Evolutionary conservation across 2,329 filamentous ascomycete genomes (phyloP).

Genomic region (Capronia americana): DNA sequence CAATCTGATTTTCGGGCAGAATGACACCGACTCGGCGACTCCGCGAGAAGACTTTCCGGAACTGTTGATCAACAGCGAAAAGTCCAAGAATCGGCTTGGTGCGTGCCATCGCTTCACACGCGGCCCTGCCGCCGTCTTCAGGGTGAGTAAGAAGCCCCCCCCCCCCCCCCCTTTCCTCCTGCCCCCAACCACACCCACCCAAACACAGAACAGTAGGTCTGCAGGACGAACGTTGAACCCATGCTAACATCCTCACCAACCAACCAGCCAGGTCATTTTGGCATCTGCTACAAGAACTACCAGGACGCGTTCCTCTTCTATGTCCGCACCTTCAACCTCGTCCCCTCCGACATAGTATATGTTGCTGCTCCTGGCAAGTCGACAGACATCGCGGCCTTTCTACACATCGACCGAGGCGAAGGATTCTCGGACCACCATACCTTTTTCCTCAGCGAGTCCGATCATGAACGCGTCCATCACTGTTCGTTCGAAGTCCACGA

Average conservation of each 20-base stretch:
- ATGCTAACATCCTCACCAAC: too few relatives aligned
- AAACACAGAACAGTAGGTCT: too few relatives aligned
- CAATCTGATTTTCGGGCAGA: conserved; percentile 35
- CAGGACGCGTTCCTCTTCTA: conserved; percentile 50
- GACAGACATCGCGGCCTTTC: conserved; percentile 41
- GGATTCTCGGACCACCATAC: background rate
- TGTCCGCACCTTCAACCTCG: conserved; percentile 54
- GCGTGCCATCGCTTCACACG: conserved; percentile 51
- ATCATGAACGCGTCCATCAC: conserved; percentile 64
- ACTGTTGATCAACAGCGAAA: background rate
- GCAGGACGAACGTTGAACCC: background rate
- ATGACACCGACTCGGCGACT: background rate
- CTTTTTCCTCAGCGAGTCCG: conserved; percentile 49
- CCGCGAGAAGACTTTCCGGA: background rate
- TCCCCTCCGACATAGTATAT: conserved; percentile 54
- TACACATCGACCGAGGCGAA: background rate
- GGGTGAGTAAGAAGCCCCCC: conserved; percentile 39
- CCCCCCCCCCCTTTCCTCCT: too few relatives aligned
- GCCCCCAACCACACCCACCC: too few relatives aligned
- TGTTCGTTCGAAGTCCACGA: conserved; percentile 73
- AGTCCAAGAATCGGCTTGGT: conserved; percentile 46
- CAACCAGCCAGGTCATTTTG: conserved; percentile 52
- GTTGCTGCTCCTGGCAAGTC: conserved; percentile 36
- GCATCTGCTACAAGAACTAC: conserved; percentile 48
- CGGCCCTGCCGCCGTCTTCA: conserved; percentile 57